Evolutionary conservation across 139 green algal species (phyloP).

Genomic region (Tetratostichococcus sp.): DNA sequence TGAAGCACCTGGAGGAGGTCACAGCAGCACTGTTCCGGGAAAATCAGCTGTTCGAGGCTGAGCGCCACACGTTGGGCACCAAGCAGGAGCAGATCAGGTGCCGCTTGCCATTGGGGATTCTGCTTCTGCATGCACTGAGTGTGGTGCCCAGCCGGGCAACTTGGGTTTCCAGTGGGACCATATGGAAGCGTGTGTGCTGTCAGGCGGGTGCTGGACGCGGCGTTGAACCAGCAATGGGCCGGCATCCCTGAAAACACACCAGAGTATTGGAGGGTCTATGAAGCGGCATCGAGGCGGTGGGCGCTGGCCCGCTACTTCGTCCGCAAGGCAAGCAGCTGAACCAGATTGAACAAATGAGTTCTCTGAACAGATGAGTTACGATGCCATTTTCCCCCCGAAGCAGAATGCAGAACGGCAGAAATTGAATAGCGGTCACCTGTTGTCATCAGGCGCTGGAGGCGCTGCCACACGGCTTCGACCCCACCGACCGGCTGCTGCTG

Average conservation of each 20-base stretch:
- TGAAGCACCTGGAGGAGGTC: background rate
- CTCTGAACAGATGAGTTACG: too few relatives aligned
- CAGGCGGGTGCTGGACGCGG: background rate
- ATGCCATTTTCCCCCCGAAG: too few relatives aligned
- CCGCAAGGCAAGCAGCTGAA: too few relatives aligned
- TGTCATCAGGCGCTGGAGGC: background rate
- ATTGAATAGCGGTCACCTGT: too few relatives aligned
- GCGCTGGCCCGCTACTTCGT: conserved; percentile 3
- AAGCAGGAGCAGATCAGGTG: background rate
- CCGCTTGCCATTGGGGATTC: too few relatives aligned
- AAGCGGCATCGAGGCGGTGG: background rate
- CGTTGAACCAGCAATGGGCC: background rate
- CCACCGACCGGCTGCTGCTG: background rate
- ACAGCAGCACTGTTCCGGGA: background rate
- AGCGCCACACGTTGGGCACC: background rate
- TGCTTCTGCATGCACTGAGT: too few relatives aligned
- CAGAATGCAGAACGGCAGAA: too few relatives aligned
- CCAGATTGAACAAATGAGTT: too few relatives aligned
- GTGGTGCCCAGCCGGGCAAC: too few relatives aligned
- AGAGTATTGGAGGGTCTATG: background rate
- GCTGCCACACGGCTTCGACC: conserved; percentile 8
- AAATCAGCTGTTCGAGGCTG: background rate
- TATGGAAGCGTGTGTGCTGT: too few relatives aligned
- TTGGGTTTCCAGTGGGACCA: too few relatives aligned
- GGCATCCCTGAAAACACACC: conserved; percentile 2